Evolutionary conservation across 2,329 filamentous ascomycete species (phyloP).

Genomic region (Beauveria medogensis): DNA sequence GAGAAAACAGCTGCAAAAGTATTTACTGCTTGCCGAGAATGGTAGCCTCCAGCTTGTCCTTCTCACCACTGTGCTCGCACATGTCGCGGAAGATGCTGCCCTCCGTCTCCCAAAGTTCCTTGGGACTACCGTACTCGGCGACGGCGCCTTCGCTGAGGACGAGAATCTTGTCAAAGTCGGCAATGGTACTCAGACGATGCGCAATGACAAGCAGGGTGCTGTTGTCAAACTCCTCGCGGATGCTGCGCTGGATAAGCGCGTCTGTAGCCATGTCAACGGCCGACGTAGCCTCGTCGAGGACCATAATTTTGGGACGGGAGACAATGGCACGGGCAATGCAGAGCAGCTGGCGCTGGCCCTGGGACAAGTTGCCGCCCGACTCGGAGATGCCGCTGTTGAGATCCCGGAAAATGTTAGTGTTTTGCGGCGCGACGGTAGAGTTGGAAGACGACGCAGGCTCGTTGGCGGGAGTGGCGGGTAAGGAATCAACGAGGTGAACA

Average conservation of each 20-base stretch:
- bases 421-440: conserved; percentile 32
- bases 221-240: conserved; percentile 62
- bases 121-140: conserved; percentile 59
- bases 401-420: conserved; percentile 57
- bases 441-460: conserved; percentile 29
- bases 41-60: conserved; percentile 41
- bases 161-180: conserved; percentile 66
- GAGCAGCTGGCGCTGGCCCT: conserved; percentile 68
- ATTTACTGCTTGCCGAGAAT: conserved; percentile 24
- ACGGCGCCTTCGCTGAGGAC: conserved; percentile 61
- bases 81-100: conserved; percentile 52
- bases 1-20: neutral
- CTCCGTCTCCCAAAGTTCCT: conserved; percentile 49
- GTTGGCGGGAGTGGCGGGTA: conserved; percentile 29
- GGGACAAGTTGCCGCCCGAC: conserved; percentile 65
- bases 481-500: conserved; percentile 55
- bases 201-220: conserved; percentile 67
- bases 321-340: conserved; percentile 69
- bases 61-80: conserved; percentile 54
- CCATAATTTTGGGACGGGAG: conserved; percentile 65
- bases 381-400: conserved; percentile 59
- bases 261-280: conserved; percentile 75
- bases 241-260: conserved; percentile 62
- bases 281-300: conserved; percentile 72
- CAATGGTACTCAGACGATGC: conserved; percentile 67